Conservation (phyloP, 371 early-diverging fungal genomes). For the Actinomortierella wolfii region DNA sequence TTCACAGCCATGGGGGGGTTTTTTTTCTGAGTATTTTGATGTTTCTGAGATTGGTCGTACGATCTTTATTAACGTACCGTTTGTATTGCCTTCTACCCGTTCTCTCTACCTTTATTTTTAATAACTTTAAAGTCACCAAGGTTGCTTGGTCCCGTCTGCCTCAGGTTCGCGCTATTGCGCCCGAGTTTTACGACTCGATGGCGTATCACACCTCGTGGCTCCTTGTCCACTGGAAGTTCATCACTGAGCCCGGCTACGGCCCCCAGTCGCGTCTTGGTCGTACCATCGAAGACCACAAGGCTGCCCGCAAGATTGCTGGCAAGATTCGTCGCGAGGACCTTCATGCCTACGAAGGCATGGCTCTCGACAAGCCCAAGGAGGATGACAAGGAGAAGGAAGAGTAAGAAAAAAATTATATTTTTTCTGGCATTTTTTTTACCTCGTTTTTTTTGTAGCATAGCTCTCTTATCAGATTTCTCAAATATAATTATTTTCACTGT, state of each 20-base stretch:
- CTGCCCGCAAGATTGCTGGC: slow-evolving; percentile 57
- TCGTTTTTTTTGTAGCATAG: too few relatives aligned
- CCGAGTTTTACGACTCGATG: slow-evolving; percentile 90
- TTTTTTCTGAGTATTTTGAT: not conserved
- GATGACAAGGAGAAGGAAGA: slow-evolving; percentile 18
- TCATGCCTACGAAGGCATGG: slow-evolving; percentile 45
- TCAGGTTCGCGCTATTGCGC: slow-evolving; percentile 75
- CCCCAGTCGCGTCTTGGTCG: slow-evolving; percentile 87
- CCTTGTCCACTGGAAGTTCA: slow-evolving; percentile 82
- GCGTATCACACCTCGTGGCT: slow-evolving; percentile 91
- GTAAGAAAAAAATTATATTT: not conserved
- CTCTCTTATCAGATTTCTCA: too few relatives aligned
- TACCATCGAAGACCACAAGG: slow-evolving; percentile 70
- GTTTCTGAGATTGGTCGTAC: not conserved
- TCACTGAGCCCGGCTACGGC: slow-evolving; percentile 71
- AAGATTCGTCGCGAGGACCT: slow-evolving; percentile 40
- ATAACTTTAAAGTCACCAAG: slow-evolving; percentile 47
- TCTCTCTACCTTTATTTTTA: slow-evolving; percentile 6
- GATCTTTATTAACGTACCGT: slow-evolving; percentile 7
- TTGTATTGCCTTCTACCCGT: too few relatives aligned
- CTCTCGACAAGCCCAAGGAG: slow-evolving; percentile 10
- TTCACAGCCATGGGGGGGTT: not conserved
- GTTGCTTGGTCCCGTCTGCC: slow-evolving; percentile 94
- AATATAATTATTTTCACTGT: too few relatives aligned
- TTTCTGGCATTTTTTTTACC: too few relatives aligned